Evolutionary conservation across 768 basidiomycete species (phyloP).

Genomic region (Favolaschia claudopus): DNA sequence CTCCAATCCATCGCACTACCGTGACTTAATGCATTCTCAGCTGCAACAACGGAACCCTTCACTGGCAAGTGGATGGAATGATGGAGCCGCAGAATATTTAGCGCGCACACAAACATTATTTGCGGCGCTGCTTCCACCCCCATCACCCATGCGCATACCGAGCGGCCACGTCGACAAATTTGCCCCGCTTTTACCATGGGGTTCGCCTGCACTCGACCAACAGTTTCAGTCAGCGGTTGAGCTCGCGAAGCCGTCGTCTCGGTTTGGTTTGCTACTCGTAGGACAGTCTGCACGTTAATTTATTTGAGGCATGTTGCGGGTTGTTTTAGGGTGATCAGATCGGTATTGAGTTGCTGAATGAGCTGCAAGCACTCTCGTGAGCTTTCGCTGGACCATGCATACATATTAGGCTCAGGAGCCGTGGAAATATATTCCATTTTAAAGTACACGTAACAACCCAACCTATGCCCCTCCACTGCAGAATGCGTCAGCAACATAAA

Average conservation of each 20-base stretch:
- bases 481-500: conserved; percentile 31
- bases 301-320: conserved; percentile 9
- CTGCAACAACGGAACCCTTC: conserved; percentile 11
- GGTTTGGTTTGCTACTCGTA: conserved; percentile 79
- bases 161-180: conserved; percentile 42
- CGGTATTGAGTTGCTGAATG: background rate
- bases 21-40: background rate
- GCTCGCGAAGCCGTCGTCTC: conserved; percentile 72
- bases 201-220: conserved; percentile 59
- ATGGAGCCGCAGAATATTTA: conserved; percentile 52
- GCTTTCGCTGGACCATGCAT: background rate
- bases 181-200: conserved; percentile 57
- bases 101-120: conserved; percentile 68
- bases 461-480: conserved; percentile 78
- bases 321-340: no score
- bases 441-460: conserved; percentile 32
- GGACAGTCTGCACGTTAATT: conserved; percentile 39
- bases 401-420: background rate
- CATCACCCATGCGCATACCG: conserved; percentile 28
- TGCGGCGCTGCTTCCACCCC: conserved; percentile 60
- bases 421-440: conserved; percentile 19
- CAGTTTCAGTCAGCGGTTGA: conserved; percentile 67
- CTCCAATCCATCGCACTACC: conserved; percentile 1
- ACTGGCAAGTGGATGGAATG: conserved; percentile 33
- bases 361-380: background rate